Evolutionary conservation across 192 early-diverging fungal species (phyloP).

Genomic region (Backusella morwellensis): DNA sequence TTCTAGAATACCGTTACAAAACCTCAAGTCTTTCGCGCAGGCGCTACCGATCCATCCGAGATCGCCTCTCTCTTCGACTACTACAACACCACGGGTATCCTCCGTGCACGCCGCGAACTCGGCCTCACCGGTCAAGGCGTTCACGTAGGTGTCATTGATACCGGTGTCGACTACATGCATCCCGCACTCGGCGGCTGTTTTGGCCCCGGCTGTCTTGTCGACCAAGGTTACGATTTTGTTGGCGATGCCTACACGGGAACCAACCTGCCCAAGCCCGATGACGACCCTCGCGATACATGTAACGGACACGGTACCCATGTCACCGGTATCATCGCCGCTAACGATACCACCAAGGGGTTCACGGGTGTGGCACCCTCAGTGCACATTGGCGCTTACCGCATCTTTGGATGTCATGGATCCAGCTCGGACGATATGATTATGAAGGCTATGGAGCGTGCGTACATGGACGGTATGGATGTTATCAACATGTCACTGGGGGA

Average conservation of each 20-base stretch:
- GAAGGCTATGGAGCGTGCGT: constrained; percentile 51
- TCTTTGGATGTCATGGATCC: constrained; percentile 56
- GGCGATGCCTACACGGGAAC: constrained; percentile 46
- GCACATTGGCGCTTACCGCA: constrained; percentile 63
- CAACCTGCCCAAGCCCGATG: constrained; percentile 35
- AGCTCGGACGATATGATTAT: constrained; percentile 56
- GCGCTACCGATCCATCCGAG: constrained; percentile 5
- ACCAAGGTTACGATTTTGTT: constrained; percentile 51
- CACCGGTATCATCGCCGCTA: constrained; percentile 68
- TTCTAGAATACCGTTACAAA: constrained; percentile 2
- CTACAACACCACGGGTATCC: constrained; percentile 45
- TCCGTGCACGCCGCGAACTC: constrained; percentile 28
- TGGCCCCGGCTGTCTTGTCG: constrained; percentile 50
- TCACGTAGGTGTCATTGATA: constrained; percentile 58
- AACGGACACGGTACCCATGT: constrained; percentile 53
- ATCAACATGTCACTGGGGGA: constrained; percentile 68
- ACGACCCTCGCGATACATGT: constrained; percentile 48
- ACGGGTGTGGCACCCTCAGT: constrained; percentile 79
- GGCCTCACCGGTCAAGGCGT: constrained; percentile 41
- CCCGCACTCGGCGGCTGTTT: constrained; percentile 61
- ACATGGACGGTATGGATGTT: constrained; percentile 48
- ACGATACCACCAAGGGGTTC: constrained; percentile 47
- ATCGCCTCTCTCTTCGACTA: constrained; percentile 17
- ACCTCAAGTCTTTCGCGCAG: not conserved
- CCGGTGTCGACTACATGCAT: constrained; percentile 57